Percentiles rank a stretch among this genome's conserved stretches.
Evolutionary conservation across 352 stramenopile genomes (phyloP).

Genomic region (Globisporangium viniferum): DNA sequence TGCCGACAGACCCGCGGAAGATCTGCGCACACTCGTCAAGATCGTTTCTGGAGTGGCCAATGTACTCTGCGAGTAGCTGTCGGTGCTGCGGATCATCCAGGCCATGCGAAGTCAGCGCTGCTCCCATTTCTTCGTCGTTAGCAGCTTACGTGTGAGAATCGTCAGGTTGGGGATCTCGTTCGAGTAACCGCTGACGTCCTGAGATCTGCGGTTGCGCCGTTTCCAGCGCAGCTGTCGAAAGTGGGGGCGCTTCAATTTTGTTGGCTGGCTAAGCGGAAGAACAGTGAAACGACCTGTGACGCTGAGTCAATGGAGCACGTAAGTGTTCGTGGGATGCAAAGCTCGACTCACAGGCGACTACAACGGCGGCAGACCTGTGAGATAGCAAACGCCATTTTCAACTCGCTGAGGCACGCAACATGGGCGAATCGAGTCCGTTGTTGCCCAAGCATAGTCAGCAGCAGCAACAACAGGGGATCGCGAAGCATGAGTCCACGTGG

Average conservation of each 20-base stretch:
- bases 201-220: background rate
- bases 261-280: background rate
- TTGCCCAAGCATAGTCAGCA: conserved; percentile 21
- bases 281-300: background rate
- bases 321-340: background rate
- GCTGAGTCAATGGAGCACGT: background rate
- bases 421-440: conserved; percentile 46
- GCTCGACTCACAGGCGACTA: background rate
- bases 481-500: conserved; percentile 30
- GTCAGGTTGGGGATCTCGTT: background rate
- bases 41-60: conserved; percentile 39
- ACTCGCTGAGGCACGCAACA: background rate
- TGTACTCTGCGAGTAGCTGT: conserved; percentile 52
- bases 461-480: conserved; percentile 6
- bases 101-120: conserved; percentile 20
- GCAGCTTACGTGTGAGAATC: background rate
- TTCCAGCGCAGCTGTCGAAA: background rate
- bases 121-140: conserved; percentile 18
- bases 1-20: conserved; percentile 28
- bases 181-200: background rate
- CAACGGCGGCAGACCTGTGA: background rate
- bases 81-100: conserved; percentile 22
- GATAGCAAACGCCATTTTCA: background rate
- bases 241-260: background rate
- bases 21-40: conserved; percentile 60